Conservation (phyloP, 2,329 filamentous ascomycete genomes). For the Zymoseptoria crescenta region DNA sequence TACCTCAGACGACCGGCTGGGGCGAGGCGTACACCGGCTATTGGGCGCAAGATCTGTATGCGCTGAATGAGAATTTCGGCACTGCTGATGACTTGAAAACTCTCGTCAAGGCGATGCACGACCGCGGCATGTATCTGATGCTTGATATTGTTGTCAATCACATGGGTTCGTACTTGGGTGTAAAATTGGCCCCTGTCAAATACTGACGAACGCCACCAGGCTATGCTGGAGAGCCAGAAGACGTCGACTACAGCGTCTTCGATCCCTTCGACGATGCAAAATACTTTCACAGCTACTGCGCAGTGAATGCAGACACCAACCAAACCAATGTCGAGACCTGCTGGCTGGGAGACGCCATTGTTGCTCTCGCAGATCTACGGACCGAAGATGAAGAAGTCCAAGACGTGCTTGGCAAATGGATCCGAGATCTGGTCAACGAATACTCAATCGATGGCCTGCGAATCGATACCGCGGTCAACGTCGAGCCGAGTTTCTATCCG, state of each 20-base stretch:
- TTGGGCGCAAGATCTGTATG: slow-evolving; percentile 46
- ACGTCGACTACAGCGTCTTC: slow-evolving; percentile 48
- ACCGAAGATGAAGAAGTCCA: slow-evolving; percentile 38
- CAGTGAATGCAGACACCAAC: slow-evolving; percentile 45
- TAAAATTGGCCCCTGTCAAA: not conserved
- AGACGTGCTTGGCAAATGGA: slow-evolving; percentile 37
- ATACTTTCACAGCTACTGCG: slow-evolving; percentile 56
- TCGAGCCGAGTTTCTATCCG: slow-evolving; percentile 31
- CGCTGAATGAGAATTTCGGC: slow-evolving; percentile 53
- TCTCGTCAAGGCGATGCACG: slow-evolving; percentile 49
- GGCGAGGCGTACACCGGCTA: slow-evolving; percentile 44
- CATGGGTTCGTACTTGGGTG: slow-evolving; percentile 20
- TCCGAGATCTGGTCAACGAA: slow-evolving; percentile 33
- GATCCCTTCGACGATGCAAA: slow-evolving; percentile 48
- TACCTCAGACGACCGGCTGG: slow-evolving; percentile 34
- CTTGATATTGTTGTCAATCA: slow-evolving; percentile 54
- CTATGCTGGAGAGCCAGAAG: slow-evolving; percentile 40
- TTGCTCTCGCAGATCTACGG: slow-evolving; percentile 41
- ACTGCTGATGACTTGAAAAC: slow-evolving; percentile 51
- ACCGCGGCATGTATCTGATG: slow-evolving; percentile 52
- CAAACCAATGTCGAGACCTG: slow-evolving; percentile 35
- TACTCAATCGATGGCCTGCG: slow-evolving; percentile 37
- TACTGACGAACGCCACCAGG: slow-evolving; percentile 8
- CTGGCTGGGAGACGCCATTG: slow-evolving; percentile 45
- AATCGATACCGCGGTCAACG: slow-evolving; percentile 34